Evolutionary conservation across 1,284 basidiomycete species (phyloP).

Genomic region (Cutaneotrichosporon daszewskae): DNA sequence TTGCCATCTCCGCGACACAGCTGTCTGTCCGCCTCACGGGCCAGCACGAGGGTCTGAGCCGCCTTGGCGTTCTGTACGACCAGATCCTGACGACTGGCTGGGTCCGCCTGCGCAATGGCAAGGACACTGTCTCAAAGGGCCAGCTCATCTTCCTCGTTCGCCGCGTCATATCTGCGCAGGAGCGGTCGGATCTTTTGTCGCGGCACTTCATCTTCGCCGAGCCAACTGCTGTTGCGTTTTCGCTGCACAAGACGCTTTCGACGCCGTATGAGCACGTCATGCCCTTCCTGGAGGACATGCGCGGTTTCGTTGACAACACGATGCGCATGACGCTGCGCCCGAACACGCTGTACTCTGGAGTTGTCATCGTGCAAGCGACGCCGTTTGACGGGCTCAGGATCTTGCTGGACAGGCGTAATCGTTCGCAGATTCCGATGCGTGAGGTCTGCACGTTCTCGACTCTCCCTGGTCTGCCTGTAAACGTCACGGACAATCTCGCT

Average conservation of each 20-base stretch:
- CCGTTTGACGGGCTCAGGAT: constrained; percentile 49
- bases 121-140: constrained; percentile 48
- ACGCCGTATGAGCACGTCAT: constrained; percentile 46
- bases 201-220: constrained; percentile 49
- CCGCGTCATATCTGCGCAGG: constrained; percentile 39
- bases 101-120: constrained; percentile 35
- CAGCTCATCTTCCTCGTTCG: constrained; percentile 49
- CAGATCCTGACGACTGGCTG: constrained; percentile 49
- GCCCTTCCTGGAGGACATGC: constrained; percentile 45
- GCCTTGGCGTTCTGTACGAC: constrained; percentile 49
- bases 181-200: constrained; percentile 44
- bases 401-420: constrained; percentile 41
- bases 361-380: constrained; percentile 48
- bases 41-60: constrained; percentile 33
- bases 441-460: constrained; percentile 37
- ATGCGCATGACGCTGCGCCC: constrained; percentile 36
- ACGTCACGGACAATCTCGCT: constrained; percentile 14
- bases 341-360: constrained; percentile 46
- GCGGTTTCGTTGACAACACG: constrained; percentile 42
- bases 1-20: constrained; percentile 34
- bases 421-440: constrained; percentile 47
- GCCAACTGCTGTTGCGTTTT: constrained; percentile 38
- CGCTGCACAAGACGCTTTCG: constrained; percentile 46
- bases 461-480: constrained; percentile 10
- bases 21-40: constrained; percentile 42